A percentile compares a stretch with the other conserved stretches of the same genome.
Conservation (phyloP, 169 alveolate species). For the Plasmodium inui region DNA sequence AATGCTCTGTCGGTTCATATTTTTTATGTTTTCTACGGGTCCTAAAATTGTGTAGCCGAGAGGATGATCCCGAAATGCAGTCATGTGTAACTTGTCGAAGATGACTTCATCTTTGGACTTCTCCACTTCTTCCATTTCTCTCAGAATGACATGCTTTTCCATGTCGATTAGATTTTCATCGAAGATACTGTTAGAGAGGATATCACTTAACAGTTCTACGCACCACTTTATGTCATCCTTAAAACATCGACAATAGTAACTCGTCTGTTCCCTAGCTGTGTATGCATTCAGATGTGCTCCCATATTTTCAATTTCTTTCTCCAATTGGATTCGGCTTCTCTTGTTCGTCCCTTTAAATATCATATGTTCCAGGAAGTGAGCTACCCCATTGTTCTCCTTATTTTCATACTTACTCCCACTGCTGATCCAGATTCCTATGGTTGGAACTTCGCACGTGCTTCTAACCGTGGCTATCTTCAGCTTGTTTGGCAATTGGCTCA, state of each 20-base stretch:
- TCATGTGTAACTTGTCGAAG: conserved; percentile 91
- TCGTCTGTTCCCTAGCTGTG: conserved; percentile 98
- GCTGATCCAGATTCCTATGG: conserved; percentile 96
- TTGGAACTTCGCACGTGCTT: conserved; percentile 86
- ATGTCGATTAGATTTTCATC: conserved; percentile 89
- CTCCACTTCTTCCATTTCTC: conserved; percentile 96
- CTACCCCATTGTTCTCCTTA: conserved; percentile 94
- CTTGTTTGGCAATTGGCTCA: conserved; percentile 86
- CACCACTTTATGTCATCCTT: conserved; percentile 89
- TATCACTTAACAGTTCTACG: conserved; percentile 94
- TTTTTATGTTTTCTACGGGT: conserved; percentile 90
- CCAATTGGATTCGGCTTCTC: conserved; percentile 92
- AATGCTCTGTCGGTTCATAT: conserved; percentile 90
- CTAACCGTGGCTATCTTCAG: conserved; percentile 92
- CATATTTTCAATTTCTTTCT: conserved; percentile 95
- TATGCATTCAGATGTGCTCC: conserved; percentile 98
- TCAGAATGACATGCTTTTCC: conserved; percentile 93
- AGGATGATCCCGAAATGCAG: conserved; percentile 92
- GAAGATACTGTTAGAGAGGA: conserved; percentile 91
- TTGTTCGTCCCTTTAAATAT: conserved; percentile 96
- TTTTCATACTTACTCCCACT: conserved; percentile 96
- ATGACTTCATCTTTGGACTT: conserved; percentile 93
- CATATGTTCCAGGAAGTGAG: conserved; percentile 98
- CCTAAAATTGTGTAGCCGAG: conserved; percentile 94
- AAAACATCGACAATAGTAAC: conserved; percentile 90